These are phyloP conservation scores for Exobasidium rhododendri DNA, from an alignment of 1,284 basidiomycete genomes.

Conservation along the genomic window DNA sequence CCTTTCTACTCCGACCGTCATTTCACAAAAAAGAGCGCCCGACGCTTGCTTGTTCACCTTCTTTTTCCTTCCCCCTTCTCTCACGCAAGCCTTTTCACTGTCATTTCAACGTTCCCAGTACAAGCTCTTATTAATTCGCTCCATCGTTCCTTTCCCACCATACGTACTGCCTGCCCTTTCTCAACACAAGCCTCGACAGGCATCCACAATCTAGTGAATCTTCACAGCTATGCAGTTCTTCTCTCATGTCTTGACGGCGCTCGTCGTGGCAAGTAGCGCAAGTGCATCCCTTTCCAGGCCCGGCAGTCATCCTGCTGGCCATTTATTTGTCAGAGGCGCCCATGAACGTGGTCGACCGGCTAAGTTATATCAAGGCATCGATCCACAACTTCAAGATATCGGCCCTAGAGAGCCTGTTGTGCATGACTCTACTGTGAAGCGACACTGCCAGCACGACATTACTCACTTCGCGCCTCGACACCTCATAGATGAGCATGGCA, in stretches of 20 bases:
- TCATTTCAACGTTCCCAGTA: no score
- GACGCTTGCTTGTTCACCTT: no score
- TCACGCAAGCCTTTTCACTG: no score
- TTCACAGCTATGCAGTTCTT: slow-evolving; percentile 1
- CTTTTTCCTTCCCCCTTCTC: no score
- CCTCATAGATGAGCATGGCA: neutral
- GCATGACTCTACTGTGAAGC: neutral
- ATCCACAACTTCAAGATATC: neutral
- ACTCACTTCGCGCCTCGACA: neutral
- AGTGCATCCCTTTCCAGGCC: neutral
- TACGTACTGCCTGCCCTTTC: neutral
- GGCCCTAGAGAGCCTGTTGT: neutral
- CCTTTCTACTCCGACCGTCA: no score
- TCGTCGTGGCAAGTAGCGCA: neutral
- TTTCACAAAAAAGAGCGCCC: no score
- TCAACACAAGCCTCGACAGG: neutral
- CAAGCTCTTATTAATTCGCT: no score
- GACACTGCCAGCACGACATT: slow-evolving; percentile 1
- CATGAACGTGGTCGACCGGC: slow-evolving; percentile 3
- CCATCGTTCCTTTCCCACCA: neutral
- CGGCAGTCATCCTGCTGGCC: neutral
- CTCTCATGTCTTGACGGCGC: neutral
- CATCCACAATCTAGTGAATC: no score
- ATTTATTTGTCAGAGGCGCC: neutral
- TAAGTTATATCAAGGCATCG: slow-evolving; percentile 1